Conservation (phyloP, 2,329 filamentous ascomycete species). For the Calonectria naviculata region DNA sequence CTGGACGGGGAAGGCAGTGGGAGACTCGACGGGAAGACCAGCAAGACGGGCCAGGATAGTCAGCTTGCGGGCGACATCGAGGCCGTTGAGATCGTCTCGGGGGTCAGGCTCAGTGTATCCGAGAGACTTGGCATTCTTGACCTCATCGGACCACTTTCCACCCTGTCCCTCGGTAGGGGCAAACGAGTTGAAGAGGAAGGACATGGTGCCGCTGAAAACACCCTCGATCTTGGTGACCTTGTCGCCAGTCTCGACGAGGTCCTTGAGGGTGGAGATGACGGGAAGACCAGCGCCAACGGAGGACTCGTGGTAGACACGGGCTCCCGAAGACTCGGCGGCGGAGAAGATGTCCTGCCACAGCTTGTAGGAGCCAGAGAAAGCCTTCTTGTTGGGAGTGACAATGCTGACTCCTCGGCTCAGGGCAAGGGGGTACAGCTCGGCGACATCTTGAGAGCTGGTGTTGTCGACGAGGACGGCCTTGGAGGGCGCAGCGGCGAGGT, state of each 20-base stretch:
- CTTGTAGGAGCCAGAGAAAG: conserved; percentile 83
- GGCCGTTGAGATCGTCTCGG: conserved; percentile 85
- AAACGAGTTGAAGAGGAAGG: conserved; percentile 98
- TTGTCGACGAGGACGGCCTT: conserved; percentile 93
- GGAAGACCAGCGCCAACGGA: conserved; percentile 94
- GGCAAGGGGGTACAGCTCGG: conserved; percentile 84
- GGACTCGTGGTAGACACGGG: conserved; percentile 94
- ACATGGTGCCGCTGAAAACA: conserved; percentile 98
- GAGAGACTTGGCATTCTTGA: conserved; percentile 89
- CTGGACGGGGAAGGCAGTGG: conserved; percentile 92
- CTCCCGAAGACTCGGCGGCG: conserved; percentile 75
- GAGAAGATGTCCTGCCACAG: conserved; percentile 91
- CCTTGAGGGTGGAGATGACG: conserved; percentile 91
- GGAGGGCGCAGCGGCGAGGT: conserved; percentile 80
- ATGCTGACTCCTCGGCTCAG: conserved; percentile 86
- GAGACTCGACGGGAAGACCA: conserved; percentile 83
- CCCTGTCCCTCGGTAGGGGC: conserved; percentile 80
- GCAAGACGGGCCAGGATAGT: conserved; percentile 92
- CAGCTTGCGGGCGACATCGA: conserved; percentile 94
- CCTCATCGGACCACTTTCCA: conserved; percentile 90
- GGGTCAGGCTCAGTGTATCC: conserved; percentile 94
- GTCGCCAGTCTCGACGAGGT: conserved; percentile 95
- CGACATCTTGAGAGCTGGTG: conserved; percentile 90
- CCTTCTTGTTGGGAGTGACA: conserved; percentile 99
- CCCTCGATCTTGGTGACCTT: conserved; percentile 93